Conservation (phyloP, 192 early-diverging fungal genomes). For the Coemansia sp. region DNA sequence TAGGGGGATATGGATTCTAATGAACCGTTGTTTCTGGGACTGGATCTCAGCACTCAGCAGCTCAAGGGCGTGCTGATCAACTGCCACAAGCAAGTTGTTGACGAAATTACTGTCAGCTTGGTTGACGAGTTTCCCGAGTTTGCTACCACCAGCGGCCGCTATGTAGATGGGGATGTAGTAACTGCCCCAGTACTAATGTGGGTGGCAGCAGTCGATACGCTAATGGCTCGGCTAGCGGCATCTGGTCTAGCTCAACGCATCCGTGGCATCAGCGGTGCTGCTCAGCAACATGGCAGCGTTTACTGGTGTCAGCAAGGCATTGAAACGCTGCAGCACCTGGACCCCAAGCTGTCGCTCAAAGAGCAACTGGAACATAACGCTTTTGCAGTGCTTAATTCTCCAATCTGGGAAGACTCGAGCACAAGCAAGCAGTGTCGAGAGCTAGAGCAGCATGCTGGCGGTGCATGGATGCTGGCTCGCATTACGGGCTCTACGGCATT, state of each 20-base stretch:
- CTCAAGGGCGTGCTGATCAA: conserved; percentile 65
- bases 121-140: conserved; percentile 64
- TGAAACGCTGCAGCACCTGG: conserved; percentile 43
- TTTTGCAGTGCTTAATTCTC: conserved; percentile 54
- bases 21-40: conserved; percentile 59
- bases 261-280: conserved; percentile 65
- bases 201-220: conserved; percentile 67
- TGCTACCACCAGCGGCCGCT: conserved; percentile 47
- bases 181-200: conserved; percentile 76
- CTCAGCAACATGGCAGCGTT: conserved; percentile 85
- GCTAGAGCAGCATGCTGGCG: conserved; percentile 64
- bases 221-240: conserved; percentile 54
- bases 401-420: conserved; percentile 84
- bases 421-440: conserved; percentile 61
- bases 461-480: conserved; percentile 59
- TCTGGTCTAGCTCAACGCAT: conserved; percentile 43
- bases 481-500: conserved; percentile 74
- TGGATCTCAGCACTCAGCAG: conserved; percentile 78
- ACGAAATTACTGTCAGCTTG: conserved; percentile 60
- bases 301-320: conserved; percentile 64
- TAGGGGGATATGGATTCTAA: too few relatives aligned
- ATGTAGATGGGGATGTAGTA: conserved; percentile 51
- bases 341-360: conserved; percentile 27
- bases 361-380: conserved; percentile 58
- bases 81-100: conserved; percentile 19